Evolutionary conservation across 164 flowering plant species (phyloP).

Genomic region (Berberis vulgaris): DNA sequence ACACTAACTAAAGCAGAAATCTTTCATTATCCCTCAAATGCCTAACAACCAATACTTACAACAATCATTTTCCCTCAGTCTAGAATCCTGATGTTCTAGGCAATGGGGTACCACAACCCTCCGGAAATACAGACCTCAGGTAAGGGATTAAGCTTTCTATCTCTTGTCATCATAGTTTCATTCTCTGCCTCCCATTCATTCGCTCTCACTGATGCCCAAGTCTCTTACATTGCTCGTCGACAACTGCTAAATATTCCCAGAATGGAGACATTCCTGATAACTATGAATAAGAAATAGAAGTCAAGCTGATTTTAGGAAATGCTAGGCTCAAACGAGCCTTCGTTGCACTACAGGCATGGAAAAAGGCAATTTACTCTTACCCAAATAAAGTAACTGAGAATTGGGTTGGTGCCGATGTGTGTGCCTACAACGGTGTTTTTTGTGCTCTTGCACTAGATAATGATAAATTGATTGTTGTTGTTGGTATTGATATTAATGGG

Average conservation of each 20-base stretch:
- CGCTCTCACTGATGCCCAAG: constrained; percentile 3
- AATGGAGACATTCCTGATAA: constrained; percentile 12
- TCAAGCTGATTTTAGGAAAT: background rate
- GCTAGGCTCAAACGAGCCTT: constrained; percentile 46
- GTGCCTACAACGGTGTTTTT: constrained; percentile 59
- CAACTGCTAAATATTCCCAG: constrained; percentile 2
- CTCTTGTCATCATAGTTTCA: background rate
- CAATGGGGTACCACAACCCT: background rate
- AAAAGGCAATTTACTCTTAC: constrained; percentile 63
- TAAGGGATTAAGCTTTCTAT: background rate
- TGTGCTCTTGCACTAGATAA: constrained; percentile 59
- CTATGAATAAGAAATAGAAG: constrained; percentile 22
- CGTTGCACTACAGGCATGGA: constrained; percentile 63
- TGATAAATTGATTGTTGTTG: constrained; percentile 39
- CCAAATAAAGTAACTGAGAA: constrained; percentile 48
- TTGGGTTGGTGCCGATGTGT: constrained; percentile 67
- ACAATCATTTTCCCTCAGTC: no score
- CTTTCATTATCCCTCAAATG: no score
- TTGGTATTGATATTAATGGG: constrained; percentile 64
- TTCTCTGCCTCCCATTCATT: background rate
- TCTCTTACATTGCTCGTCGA: background rate
- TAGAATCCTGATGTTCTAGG: no score
- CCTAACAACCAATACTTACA: no score
- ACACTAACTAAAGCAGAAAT: no score
- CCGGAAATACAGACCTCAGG: background rate